Conservation (phyloP, 768 basidiomycete genomes). For the Suillus occidentalis region DNA sequence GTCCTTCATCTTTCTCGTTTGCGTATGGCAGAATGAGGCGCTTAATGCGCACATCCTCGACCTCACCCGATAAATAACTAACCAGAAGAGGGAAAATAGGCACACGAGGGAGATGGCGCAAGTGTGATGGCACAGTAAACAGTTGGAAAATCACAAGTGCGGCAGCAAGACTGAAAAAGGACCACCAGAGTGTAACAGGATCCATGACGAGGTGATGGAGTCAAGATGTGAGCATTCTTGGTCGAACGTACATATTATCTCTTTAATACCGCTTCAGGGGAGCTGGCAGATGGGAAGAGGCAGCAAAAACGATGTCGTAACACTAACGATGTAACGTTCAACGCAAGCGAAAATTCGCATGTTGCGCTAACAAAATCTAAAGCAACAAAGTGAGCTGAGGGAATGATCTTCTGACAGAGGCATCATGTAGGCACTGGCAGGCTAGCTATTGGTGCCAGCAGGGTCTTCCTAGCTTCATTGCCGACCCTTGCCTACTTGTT, state of each 20-base stretch:
- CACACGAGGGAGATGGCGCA: constrained; percentile 37
- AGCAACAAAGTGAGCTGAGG: background rate
- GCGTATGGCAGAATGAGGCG: constrained; percentile 39
- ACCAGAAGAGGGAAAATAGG: constrained; percentile 32
- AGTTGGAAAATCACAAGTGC: background rate
- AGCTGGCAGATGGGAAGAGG: background rate
- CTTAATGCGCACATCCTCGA: constrained; percentile 34
- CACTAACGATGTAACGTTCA: background rate
- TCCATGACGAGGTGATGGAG: background rate
- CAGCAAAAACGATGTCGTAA: background rate
- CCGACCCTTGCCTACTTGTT: background rate
- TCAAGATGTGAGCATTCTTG: background rate
- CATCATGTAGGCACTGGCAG: background rate
- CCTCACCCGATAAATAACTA: constrained; percentile 37
- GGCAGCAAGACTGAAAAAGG: background rate
- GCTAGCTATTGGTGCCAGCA: background rate
- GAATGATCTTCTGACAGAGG: no score
- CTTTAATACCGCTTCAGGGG: background rate
- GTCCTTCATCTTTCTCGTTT: constrained; percentile 27
- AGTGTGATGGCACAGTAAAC: constrained; percentile 25
- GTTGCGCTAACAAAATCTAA: background rate
- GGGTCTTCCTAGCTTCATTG: background rate
- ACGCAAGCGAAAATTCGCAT: background rate
- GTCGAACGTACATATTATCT: background rate
- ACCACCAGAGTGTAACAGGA: background rate